Evolutionary conservation across 371 early-diverging fungal genomes (phyloP), one percentile per base, ranked within the genome.

Genomic region (Rhizopus delemar): DNA sequence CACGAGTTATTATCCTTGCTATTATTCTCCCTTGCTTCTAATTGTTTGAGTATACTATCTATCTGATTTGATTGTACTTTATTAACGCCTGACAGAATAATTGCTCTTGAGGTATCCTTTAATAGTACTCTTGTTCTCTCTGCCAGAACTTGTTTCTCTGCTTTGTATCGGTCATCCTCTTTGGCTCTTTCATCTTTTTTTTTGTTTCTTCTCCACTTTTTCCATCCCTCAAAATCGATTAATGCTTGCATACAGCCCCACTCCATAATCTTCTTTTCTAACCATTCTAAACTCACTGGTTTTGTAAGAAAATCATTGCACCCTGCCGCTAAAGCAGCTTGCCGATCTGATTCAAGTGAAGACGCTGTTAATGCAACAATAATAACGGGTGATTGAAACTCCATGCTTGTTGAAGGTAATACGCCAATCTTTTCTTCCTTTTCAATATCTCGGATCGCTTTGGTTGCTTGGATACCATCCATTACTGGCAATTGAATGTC

Each of bases 161-260:
- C 28, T 41, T 31, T 33, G 56, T 38, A 38, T 38, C 8, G n/a
- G 39, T 36, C 22, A 13, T 36, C 36, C 31, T 8, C 43, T 43
- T 43, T 43, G 0, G 5, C 43, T 46, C 16, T 33, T 36, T 53
- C 15, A 33, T 39, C 46, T 34, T 57, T 51, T 4, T 58, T 50
- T 29, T 68, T 60, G 3, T 68, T 57, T 41, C 65, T 69, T 62
- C 84, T 84, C 91, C 91, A 90, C 51, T 78, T 84, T 48, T 84
- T 76, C 90, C 91, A 92, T 12, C 89, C 88, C 50, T 90, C 89
- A 63, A 91, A 86, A 71, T 94, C 93, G 56, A 94, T 93, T 48
- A 94, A 69, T 0, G 93, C 92, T 66, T 94, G 94, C 90, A 94
- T 94, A 55, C 90, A 89, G 5, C 93, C 94, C 94, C 94, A 94